Evolutionary conservation across 2,329 filamentous ascomycete genomes (phyloP).

Genomic region (Keithomyces neogunnii): DNA sequence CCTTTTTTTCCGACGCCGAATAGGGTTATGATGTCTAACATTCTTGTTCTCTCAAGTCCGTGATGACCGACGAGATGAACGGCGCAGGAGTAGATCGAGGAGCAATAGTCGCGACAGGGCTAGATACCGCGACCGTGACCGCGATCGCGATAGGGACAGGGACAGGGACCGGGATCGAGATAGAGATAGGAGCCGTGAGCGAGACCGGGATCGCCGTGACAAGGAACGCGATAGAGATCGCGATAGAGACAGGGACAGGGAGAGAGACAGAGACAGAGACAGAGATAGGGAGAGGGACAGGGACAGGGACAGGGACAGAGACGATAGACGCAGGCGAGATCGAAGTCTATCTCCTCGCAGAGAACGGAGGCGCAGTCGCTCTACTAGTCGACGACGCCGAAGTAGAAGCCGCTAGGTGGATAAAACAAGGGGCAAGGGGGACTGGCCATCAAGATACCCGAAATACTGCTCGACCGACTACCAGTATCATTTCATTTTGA

Average conservation of each 20-base stretch:
- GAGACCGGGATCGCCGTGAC: conserved; percentile 21
- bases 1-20: neutral
- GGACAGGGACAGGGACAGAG: conserved; percentile 16
- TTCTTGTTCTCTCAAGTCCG: neutral
- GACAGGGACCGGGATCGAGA: conserved; percentile 21
- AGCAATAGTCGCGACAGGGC: conserved; percentile 20
- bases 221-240: conserved; percentile 21
- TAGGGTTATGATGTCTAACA: neutral
- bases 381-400: conserved; percentile 32
- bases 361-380: conserved; percentile 28
- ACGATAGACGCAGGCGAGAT: conserved; percentile 18
- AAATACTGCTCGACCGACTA: no score
- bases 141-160: conserved; percentile 13
- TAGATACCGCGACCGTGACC: conserved; percentile 25
- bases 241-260: conserved; percentile 24
- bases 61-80: conserved; percentile 27
- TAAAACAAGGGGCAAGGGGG: neutral
- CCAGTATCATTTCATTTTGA: no score
- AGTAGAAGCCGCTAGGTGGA: conserved; percentile 17
- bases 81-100: conserved; percentile 26
- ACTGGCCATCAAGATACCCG: neutral
- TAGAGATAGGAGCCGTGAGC: conserved; percentile 21
- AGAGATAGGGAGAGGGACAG: neutral
- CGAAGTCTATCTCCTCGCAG: conserved; percentile 27
- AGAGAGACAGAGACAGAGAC: conserved; percentile 13